Evolutionary conservation across 352 stramenopile genomes (phyloP), one percentile per base, ranked within the genome.

Genomic region (Phytophthora sp.): DNA sequence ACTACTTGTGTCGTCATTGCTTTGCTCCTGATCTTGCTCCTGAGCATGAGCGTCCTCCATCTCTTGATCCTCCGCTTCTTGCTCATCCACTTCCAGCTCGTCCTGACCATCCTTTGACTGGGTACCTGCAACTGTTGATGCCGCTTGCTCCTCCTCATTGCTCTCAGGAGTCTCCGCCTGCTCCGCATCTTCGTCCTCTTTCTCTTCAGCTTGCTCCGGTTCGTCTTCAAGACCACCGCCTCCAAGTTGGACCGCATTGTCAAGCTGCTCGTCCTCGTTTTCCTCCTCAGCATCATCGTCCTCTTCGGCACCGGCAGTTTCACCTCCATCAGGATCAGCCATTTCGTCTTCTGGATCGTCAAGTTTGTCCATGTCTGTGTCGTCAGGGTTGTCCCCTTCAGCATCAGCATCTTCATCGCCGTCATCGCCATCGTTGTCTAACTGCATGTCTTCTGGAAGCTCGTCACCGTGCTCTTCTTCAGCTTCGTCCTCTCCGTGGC

Each of bases 21-120:
- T 89, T 43, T 91, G 54, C 26, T 77, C 54, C 39, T 74, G 48
- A 7, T 88, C 58, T 31, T 86, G 60, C 49, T 95, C 81, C 11
- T 88, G 61, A 10, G 57, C 8, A 17, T 83, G 62, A 2, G 70
- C 65, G 23, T 85, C 69, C 5, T 86, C 65, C 48, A 77, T 82
- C 39, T 85, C 70, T 26, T 82, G 59, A 18, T 83, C 64, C 21
- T 78, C 62, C 17, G 71, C 60, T 27, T 92, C 72, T 21, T 86
- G 45, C 11, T 82, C 62, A 18, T 83, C 68, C 18, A 76, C 69
- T 51, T 95, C 85, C 6, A 93, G 57, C 44, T 95, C 79, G 46
- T 91, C 77, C 30, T 89, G 74, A 7, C 87, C 89, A 51, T 96
- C 83, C 75, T 94, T 93, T 5, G 81, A 88, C 58, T 97, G 88